Evolutionary conservation across 495 filamentous ascomycete genomes (phyloP).

Genomic region (Pyrenula massariospora): DNA sequence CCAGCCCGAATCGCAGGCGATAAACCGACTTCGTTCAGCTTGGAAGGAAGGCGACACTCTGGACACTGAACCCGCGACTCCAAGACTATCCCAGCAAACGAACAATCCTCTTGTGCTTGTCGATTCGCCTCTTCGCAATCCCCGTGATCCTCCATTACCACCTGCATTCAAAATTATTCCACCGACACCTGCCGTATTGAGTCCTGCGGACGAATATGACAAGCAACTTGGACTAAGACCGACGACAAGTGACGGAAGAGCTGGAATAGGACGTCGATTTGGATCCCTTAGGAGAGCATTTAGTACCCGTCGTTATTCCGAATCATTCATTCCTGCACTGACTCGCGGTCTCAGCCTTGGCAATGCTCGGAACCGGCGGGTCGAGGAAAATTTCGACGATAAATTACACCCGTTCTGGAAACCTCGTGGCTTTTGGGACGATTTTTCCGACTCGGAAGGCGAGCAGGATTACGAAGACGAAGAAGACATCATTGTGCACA

Average conservation of each 20-base stretch:
- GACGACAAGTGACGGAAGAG: slow-evolving; percentile 12
- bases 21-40: slow-evolving; percentile 10
- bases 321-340: slow-evolving; percentile 30
- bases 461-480: slow-evolving; percentile 26
- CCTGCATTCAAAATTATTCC: slow-evolving; percentile 66
- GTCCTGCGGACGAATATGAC: slow-evolving; percentile 41
- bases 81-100: slow-evolving; percentile 20
- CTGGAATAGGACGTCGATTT: slow-evolving; percentile 29
- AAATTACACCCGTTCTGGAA: slow-evolving; percentile 75
- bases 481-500: slow-evolving; percentile 27
- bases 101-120: slow-evolving; percentile 35
- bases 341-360: slow-evolving; percentile 31
- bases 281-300: slow-evolving; percentile 42
- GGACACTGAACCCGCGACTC: slow-evolving; percentile 33
- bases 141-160: slow-evolving; percentile 56
- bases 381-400: slow-evolving; percentile 31
- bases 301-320: slow-evolving; percentile 43
- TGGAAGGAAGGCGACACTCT: slow-evolving; percentile 7
- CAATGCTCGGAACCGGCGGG: slow-evolving; percentile 31
- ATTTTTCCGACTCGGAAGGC: slow-evolving; percentile 38
- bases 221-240: slow-evolving; percentile 29
- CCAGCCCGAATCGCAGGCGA: slow-evolving; percentile 15
- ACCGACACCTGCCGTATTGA: slow-evolving; percentile 49
- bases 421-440: slow-evolving; percentile 61
- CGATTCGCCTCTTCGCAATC: slow-evolving; percentile 65